These are phyloP conservation scores for Microsporum canis DNA, from an alignment of 2,329 filamentous ascomycete species.

Conservation along the genomic window DNA sequence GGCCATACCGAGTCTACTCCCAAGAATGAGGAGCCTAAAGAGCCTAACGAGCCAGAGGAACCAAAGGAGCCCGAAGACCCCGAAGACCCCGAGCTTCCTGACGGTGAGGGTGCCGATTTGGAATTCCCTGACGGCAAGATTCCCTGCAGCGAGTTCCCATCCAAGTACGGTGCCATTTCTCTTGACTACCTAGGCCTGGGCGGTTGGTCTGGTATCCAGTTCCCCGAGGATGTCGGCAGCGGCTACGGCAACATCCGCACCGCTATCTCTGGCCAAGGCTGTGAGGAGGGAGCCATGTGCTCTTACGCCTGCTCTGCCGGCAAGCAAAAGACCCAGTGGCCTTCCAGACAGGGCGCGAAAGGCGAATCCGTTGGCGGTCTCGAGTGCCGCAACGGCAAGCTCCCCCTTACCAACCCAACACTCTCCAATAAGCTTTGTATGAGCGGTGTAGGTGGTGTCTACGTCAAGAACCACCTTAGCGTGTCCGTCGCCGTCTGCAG, in stretches of 20 bases:
- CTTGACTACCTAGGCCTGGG: slow-evolving; percentile 57
- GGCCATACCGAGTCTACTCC: neutral
- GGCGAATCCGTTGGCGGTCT: slow-evolving; percentile 83
- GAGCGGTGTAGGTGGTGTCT: slow-evolving; percentile 56
- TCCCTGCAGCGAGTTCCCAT: slow-evolving; percentile 63
- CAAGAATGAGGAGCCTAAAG: neutral
- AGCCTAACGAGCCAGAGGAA: slow-evolving; percentile 8
- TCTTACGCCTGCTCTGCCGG: slow-evolving; percentile 88
- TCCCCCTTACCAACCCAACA: slow-evolving; percentile 62
- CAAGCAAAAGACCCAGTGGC: slow-evolving; percentile 90
- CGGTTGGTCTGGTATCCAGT: slow-evolving; percentile 74
- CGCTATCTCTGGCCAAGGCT: slow-evolving; percentile 49
- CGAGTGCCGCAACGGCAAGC: slow-evolving; percentile 60
- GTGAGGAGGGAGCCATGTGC: slow-evolving; percentile 59
- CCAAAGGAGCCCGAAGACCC: slow-evolving; percentile 5
- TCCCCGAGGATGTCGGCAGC: slow-evolving; percentile 40
- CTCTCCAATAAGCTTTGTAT: slow-evolving; percentile 62
- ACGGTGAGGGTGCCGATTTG: slow-evolving; percentile 46
- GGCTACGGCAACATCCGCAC: slow-evolving; percentile 56
- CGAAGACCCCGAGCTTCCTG: slow-evolving; percentile 14
- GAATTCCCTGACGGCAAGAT: slow-evolving; percentile 67
- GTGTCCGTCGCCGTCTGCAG: slow-evolving; percentile 67
- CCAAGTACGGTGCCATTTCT: slow-evolving; percentile 64
- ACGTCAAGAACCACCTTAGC: slow-evolving; percentile 62
- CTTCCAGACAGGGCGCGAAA: slow-evolving; percentile 60